A percentile compares a stretch with the other conserved stretches of the same genome.
Evolutionary conservation across 805 yeast genomes (phyloP).

Genomic region (Kodamaea neixiangensis): DNA sequence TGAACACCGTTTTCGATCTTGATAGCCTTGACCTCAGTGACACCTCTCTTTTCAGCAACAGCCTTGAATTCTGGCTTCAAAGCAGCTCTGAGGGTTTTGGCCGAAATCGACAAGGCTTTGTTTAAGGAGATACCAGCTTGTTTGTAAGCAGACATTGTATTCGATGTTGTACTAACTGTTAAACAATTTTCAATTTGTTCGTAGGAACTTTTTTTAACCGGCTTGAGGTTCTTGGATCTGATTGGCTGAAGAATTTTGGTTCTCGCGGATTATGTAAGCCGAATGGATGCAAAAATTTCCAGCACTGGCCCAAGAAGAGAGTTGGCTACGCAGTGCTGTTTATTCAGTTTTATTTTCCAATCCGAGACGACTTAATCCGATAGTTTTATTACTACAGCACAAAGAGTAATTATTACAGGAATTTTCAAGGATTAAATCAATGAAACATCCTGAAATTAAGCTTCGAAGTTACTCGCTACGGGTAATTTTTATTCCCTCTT

Average conservation of each 20-base stretch:
- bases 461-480: too few relatives aligned
- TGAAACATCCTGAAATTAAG: too few relatives aligned
- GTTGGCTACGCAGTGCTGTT: not conserved
- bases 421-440: too few relatives aligned
- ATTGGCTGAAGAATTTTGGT: conserved; percentile 1
- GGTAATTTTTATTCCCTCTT: too few relatives aligned
- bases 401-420: too few relatives aligned
- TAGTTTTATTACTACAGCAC: too few relatives aligned
- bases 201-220: conserved; percentile 7
- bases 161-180: conserved; percentile 3
- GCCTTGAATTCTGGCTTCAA: conserved; percentile 84
- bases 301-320: not conserved
- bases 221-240: conserved; percentile 6
- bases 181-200: conserved; percentile 11
- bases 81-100: conserved; percentile 83
- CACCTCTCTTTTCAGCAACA: conserved; percentile 68
- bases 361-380: too few relatives aligned
- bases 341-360: too few relatives aligned
- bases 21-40: conserved; percentile 72
- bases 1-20: conserved; percentile 69
- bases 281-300: not conserved
- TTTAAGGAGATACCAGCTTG: conserved; percentile 62
- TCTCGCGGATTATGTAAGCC: conserved; percentile 4
- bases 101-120: conserved; percentile 89
- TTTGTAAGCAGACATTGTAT: conserved; percentile 47